Percentiles rank a stretch among this genome's conserved stretches.
Conservation (phyloP, 108 stramenopile genomes). For the Cyclotella cryptica region DNA sequence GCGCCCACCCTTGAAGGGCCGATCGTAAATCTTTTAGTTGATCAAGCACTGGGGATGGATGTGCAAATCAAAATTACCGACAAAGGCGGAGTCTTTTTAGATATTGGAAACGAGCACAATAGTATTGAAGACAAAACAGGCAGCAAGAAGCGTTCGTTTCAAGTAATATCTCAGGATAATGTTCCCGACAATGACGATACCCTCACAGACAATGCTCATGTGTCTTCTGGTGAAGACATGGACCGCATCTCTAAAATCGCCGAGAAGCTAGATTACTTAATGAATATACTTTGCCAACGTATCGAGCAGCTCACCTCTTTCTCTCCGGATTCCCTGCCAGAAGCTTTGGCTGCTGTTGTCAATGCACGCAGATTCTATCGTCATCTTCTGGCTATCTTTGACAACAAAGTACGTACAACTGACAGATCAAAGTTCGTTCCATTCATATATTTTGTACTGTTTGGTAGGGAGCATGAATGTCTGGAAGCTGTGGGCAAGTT, state of each 20-base stretch:
- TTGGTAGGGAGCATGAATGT: slow-evolving; percentile 75
- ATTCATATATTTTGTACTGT: slow-evolving; percentile 88
- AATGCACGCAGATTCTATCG: slow-evolving; percentile 52
- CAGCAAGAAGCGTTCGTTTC: slow-evolving; percentile 44
- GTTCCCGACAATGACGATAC: too few species aligned
- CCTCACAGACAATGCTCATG: too few species aligned
- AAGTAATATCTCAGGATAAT: slow-evolving; percentile 19
- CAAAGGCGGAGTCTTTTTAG: slow-evolving; percentile 82
- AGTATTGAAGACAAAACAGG: not conserved
- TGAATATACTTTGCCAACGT: slow-evolving; percentile 42
- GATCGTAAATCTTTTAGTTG: slow-evolving; percentile 72
- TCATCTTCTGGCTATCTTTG: slow-evolving; percentile 66
- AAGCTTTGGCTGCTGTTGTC: slow-evolving; percentile 45
- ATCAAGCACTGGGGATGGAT: slow-evolving; percentile 95
- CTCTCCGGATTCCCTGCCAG: slow-evolving; percentile 32
- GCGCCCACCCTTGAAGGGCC: slow-evolving; percentile 54
- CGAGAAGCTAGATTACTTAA: slow-evolving; percentile 50
- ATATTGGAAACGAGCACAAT: slow-evolving; percentile 50
- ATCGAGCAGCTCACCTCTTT: slow-evolving; percentile 40
- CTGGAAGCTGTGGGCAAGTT: slow-evolving; percentile 44
- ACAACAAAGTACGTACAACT: slow-evolving; percentile 84
- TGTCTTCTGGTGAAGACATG: slow-evolving; percentile 19
- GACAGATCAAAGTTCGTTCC: slow-evolving; percentile 97
- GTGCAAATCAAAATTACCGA: slow-evolving; percentile 96
- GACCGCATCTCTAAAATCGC: slow-evolving; percentile 44